phyloP scores from a whole-genome alignment of 345 rosid species.

The Sisymbrium altissimum region DNA sequence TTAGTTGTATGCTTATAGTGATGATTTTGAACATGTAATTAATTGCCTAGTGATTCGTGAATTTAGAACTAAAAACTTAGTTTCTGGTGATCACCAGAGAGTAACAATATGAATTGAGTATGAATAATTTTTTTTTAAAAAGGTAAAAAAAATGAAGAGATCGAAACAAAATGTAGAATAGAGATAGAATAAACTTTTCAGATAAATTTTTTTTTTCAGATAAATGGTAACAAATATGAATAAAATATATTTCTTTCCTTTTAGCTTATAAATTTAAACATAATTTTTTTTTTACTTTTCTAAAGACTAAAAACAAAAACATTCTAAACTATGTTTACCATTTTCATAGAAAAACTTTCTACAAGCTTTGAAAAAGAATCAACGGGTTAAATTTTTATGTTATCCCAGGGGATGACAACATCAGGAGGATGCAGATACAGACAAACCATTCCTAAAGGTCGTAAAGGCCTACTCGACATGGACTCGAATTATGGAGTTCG shows the following conservation, averaged over 20 bases:
- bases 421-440: slow-evolving; percentile 81
- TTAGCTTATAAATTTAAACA: neutral
- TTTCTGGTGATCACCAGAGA: neutral
- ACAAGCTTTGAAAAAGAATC: slow-evolving; percentile 28
- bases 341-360: neutral
- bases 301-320: too few species aligned
- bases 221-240: too few species aligned
- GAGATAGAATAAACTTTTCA: neutral
- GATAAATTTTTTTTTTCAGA: neutral
- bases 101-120: neutral
- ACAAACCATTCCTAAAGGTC: slow-evolving; percentile 75
- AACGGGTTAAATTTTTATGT: too few species aligned
- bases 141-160: too few species aligned
- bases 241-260: too few species aligned
- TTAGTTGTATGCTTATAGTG: neutral
- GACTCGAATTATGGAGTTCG: slow-evolving; percentile 73
- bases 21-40: neutral
- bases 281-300: too few species aligned
- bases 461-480: slow-evolving; percentile 55
- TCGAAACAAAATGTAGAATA: neutral
- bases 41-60: neutral
- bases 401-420: slow-evolving; percentile 45
- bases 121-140: too few species aligned
- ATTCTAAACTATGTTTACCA: neutral
- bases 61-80: neutral